These are phyloP conservation scores for Echeveria elegans DNA, from an alignment of 164 flowering plant species.

Conservation along the genomic window DNA sequence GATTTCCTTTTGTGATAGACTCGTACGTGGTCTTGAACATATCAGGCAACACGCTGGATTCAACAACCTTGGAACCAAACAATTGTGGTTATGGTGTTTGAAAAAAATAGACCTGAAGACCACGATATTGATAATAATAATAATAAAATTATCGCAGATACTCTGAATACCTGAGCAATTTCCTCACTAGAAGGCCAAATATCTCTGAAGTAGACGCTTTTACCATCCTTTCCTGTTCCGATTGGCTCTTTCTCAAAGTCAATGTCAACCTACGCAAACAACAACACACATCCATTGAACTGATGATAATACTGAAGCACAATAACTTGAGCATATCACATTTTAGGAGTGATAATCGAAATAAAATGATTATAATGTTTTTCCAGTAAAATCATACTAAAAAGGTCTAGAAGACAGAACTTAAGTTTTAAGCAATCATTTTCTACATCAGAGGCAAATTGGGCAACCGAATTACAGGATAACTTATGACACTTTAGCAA, in stretches of 20 bases:
- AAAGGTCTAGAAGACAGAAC: background rate
- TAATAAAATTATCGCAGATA: background rate
- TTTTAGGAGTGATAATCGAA: too few relatives aligned
- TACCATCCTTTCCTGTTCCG: constrained; percentile 67
- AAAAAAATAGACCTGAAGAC: background rate
- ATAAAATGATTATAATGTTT: too few relatives aligned
- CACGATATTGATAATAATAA: background rate
- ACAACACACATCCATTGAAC: background rate
- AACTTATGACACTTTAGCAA: background rate
- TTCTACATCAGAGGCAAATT: too few relatives aligned
- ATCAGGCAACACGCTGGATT: constrained; percentile 52
- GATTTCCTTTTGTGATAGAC: constrained; percentile 69
- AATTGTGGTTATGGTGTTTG: background rate
- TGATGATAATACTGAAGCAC: background rate
- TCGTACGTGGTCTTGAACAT: constrained; percentile 72
- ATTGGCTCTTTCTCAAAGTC: constrained; percentile 72
- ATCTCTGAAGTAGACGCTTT: constrained; percentile 64
- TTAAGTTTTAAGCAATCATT: too few relatives aligned
- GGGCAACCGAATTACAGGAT: background rate
- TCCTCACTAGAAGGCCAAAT: constrained; percentile 62
- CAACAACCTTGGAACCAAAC: constrained; percentile 28
- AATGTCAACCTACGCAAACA: constrained; percentile 45
- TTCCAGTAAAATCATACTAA: background rate
- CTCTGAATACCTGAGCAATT: constrained; percentile 43
- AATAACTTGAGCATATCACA: background rate